A percentile compares a stretch with the other conserved stretches of the same genome.
Evolutionary conservation across 345 rosid species (phyloP).

Genomic region (Dimocarpus longan): DNA sequence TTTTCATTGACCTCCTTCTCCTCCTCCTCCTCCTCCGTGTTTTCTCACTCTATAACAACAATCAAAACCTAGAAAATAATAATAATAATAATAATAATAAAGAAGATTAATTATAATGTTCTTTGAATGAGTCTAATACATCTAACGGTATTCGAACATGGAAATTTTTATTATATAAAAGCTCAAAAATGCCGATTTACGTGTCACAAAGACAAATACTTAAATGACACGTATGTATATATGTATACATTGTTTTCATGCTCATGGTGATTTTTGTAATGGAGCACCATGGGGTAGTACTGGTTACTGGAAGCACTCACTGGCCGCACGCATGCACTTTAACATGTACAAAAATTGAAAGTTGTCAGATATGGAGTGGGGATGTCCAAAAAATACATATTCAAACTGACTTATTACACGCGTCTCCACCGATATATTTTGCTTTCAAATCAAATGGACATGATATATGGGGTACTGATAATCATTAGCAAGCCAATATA

Average conservation of each 20-base stretch:
- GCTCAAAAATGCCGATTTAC: too few species aligned
- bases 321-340: conserved; percentile 14
- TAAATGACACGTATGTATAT: too few species aligned
- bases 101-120: too few species aligned
- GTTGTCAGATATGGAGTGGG: background rate
- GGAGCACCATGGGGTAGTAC: background rate
- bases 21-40: background rate
- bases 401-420: background rate
- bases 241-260: too few species aligned
- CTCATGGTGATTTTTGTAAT: background rate
- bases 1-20: background rate
- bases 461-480: background rate
- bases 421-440: conserved; percentile 14
- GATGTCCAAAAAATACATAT: background rate
- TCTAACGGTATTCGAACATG: too few species aligned
- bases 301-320: background rate
- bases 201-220: too few species aligned
- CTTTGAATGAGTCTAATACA: too few species aligned
- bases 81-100: too few species aligned
- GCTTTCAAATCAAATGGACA: conserved; percentile 12
- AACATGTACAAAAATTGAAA: background rate
- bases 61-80: too few species aligned
- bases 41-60: background rate
- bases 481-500: conserved; percentile 28
- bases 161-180: too few species aligned